phyloP scores from a whole-genome alignment of 768 basidiomycete species.

The Serendipita vermifera region DNA sequence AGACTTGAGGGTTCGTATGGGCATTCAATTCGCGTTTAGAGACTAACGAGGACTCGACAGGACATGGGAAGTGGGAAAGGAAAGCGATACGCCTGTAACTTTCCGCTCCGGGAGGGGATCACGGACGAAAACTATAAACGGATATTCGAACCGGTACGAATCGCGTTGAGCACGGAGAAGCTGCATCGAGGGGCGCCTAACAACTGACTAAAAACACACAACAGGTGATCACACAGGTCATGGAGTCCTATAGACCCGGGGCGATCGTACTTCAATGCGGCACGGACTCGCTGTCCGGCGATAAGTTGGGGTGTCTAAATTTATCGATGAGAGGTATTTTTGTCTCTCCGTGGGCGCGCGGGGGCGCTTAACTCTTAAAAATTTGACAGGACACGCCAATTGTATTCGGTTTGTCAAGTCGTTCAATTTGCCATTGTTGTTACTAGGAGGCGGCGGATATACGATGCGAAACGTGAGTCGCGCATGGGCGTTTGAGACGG shows the following conservation, averaged over 20 bases:
- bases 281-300: conserved; percentile 91
- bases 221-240: conserved; percentile 84
- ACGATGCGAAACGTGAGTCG: conserved; percentile 97
- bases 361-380: background rate
- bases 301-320: conserved; percentile 92
- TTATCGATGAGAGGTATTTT: conserved; percentile 78
- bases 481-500: conserved; percentile 97
- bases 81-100: conserved; percentile 87
- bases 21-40: background rate
- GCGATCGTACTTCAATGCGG: conserved; percentile 97
- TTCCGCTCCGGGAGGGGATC: conserved; percentile 89
- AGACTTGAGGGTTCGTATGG: conserved; percentile 62
- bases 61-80: conserved; percentile 91
- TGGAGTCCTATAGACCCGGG: conserved; percentile 88
- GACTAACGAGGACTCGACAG: conserved; percentile 27
- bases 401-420: conserved; percentile 96
- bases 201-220: background rate
- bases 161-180: background rate
- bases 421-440: conserved; percentile 83
- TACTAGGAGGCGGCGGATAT: conserved; percentile 95
- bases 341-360: background rate
- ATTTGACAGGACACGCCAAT: conserved; percentile 70
- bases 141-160: conserved; percentile 84
- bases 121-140: conserved; percentile 90
- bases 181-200: background rate